Conservation (phyloP, 2,329 filamentous ascomycete genomes). For the Periconia digitata region DNA sequence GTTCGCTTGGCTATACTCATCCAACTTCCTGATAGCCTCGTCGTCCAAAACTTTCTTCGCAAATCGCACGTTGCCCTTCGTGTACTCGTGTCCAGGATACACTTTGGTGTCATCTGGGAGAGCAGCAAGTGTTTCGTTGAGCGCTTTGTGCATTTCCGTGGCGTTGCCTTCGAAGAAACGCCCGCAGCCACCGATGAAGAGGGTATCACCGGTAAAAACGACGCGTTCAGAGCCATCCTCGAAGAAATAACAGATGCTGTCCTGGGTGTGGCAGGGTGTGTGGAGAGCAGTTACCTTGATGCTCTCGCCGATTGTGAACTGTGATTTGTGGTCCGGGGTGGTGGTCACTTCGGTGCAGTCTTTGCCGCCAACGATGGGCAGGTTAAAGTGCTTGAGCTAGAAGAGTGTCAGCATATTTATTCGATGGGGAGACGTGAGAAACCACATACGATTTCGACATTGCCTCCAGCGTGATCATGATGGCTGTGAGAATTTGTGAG, state of each 20-base stretch:
- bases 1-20: conserved; percentile 76
- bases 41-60: conserved; percentile 73
- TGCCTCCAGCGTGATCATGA: conserved; percentile 92
- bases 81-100: conserved; percentile 96
- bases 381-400: conserved; percentile 61
- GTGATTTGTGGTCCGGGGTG: conserved; percentile 73
- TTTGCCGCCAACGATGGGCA: conserved; percentile 84
- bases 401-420: neutral
- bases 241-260: conserved; percentile 94
- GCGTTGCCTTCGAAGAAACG: conserved; percentile 93
- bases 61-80: conserved; percentile 94
- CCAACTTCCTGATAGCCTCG: conserved; percentile 71
- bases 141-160: conserved; percentile 81
- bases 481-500: conserved; percentile 61
- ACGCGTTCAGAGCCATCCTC: conserved; percentile 76
- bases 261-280: conserved; percentile 96
- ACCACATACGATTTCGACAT: conserved; percentile 72
- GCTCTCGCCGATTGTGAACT: conserved; percentile 76
- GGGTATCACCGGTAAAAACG: conserved; percentile 93
- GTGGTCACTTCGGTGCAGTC: conserved; percentile 79
- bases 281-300: conserved; percentile 87
- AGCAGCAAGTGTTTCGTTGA: conserved; percentile 80
- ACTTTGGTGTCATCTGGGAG: conserved; percentile 90
- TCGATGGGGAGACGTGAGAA: neutral
- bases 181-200: conserved; percentile 94